Conservation (phyloP, 2,329 filamentous ascomycete genomes). For the Cucurbitaria berberidis region DNA sequence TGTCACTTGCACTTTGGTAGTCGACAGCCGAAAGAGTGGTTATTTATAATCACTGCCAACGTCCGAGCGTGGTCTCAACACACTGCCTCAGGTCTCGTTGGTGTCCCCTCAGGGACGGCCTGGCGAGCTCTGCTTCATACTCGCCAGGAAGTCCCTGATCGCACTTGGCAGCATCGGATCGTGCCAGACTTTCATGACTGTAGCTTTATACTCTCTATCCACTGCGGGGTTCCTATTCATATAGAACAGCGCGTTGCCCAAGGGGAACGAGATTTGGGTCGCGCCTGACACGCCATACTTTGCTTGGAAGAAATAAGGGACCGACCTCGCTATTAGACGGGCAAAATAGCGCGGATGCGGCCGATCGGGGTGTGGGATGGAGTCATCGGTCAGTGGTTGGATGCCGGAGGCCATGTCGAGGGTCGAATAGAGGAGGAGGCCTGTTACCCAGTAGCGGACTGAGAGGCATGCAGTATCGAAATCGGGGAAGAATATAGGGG, state of each 20-base stretch:
- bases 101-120: too few species aligned
- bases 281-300: conserved; percentile 28
- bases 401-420: conserved; percentile 23
- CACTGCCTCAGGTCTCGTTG: too few species aligned
- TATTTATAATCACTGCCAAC: too few species aligned
- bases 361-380: conserved; percentile 15
- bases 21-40: background rate
- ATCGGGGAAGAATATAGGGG: conserved; percentile 22
- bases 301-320: conserved; percentile 32
- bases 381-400: conserved; percentile 6
- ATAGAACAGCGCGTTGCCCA: conserved; percentile 29
- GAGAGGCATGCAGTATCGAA: conserved; percentile 26
- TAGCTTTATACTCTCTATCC: conserved; percentile 20
- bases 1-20: background rate
- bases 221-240: conserved; percentile 18
- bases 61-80: too few species aligned
- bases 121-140: conserved; percentile 12
- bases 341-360: conserved; percentile 32
- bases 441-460: conserved; percentile 32
- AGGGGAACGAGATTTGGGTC: conserved; percentile 25
- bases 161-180: conserved; percentile 23
- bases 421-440: conserved; percentile 27
- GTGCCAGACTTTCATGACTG: conserved; percentile 19
- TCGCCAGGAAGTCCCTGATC: conserved; percentile 29
- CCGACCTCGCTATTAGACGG: conserved; percentile 28